A percentile compares a stretch with the other conserved stretches of the same genome.
Conservation (phyloP, 345 rosid genomes). For the Syzygium jambos region DNA sequence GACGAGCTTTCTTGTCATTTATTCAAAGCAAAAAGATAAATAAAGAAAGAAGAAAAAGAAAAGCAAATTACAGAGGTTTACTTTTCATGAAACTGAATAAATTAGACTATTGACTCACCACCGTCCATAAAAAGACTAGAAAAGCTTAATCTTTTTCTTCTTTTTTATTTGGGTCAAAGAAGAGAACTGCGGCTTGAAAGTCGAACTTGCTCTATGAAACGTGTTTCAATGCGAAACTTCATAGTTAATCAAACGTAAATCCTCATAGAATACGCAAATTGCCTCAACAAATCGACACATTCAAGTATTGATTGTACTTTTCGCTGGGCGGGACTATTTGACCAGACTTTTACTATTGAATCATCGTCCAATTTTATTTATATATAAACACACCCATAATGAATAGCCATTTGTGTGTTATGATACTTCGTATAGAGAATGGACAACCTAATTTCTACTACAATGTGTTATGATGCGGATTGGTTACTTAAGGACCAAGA, state of each 20-base stretch:
- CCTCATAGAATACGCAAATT: no score
- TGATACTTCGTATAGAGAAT: not conserved
- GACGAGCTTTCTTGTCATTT: not conserved
- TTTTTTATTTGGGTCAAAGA: not conserved
- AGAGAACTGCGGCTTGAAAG: not conserved
- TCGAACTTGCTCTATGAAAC: not conserved
- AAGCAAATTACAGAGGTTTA: not conserved
- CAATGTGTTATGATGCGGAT: not conserved
- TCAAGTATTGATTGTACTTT: not conserved
- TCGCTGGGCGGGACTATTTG: not conserved
- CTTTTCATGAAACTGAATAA: not conserved
- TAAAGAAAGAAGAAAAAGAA: not conserved
- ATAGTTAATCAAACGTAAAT: not conserved
- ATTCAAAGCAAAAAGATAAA: not conserved
- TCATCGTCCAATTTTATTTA: not conserved
- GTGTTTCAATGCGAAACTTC: not conserved
- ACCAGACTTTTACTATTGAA: not conserved
- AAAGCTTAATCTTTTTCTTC: not conserved
- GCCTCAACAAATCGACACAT: not conserved
- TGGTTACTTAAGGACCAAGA: not conserved
- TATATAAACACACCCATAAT: not conserved
- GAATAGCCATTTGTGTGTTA: not conserved
- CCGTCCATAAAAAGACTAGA: not conserved
- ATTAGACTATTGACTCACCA: not conserved
- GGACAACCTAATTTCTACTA: not conserved